These are phyloP conservation scores for Fraxinus angustifolia DNA, from an alignment of 305 asterid genomes.

Conservation along the genomic window DNA sequence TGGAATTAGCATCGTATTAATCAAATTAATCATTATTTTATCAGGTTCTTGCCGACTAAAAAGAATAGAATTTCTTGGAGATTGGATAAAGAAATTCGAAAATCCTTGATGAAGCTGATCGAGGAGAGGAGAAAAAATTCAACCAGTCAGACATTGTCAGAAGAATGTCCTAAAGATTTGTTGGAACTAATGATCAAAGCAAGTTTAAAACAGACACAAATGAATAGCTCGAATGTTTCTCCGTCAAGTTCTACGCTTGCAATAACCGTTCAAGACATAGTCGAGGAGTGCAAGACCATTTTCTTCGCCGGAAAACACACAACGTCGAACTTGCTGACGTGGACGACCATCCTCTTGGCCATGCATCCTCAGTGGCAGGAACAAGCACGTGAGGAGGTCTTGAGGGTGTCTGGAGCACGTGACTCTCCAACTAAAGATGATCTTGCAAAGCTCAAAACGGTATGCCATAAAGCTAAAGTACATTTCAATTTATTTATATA, in stretches of 20 bases:
- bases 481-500: background rate
- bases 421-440: constrained; percentile 68
- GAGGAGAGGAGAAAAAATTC: constrained; percentile 41
- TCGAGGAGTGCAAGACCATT: constrained; percentile 91
- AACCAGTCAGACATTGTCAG: constrained; percentile 33
- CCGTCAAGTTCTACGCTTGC: background rate
- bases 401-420: constrained; percentile 83
- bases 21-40: background rate
- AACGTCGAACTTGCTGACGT: constrained; percentile 79
- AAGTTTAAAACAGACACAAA: constrained; percentile 21
- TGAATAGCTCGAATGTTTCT: background rate
- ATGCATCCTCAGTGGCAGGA: constrained; percentile 98
- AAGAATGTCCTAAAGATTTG: constrained; percentile 73
- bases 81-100: constrained; percentile 72
- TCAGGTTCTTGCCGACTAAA: constrained; percentile 76
- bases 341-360: constrained; percentile 83
- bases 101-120: constrained; percentile 66
- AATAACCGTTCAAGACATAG: constrained; percentile 63
- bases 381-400: constrained; percentile 98
- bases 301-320: constrained; percentile 95
- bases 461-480: constrained; percentile 21
- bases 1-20: background rate
- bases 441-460: constrained; percentile 83
- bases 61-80: constrained; percentile 84
- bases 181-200: constrained; percentile 81